A percentile compares a stretch with the other conserved stretches of the same genome.
Evolutionary conservation across 2,329 filamentous ascomycete genomes (phyloP).

Genomic region (Dendryphion nanum): DNA sequence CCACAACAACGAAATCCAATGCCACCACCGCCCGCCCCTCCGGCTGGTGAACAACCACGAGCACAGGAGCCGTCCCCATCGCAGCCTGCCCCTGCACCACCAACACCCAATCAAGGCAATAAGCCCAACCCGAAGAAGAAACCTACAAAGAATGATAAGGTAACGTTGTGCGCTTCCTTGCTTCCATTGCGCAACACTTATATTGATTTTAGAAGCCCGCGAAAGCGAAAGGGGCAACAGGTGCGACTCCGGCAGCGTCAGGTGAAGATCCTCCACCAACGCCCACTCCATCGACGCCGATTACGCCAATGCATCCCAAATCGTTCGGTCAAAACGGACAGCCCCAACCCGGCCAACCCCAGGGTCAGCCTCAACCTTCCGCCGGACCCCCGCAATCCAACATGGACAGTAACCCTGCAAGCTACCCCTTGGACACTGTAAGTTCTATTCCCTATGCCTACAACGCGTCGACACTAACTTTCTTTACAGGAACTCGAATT

Average conservation of each 20-base stretch:
- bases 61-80: constrained; percentile 50
- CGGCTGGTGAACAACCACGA: constrained; percentile 40
- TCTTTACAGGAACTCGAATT: constrained; percentile 26
- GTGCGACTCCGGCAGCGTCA: constrained; percentile 42
- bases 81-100: constrained; percentile 57
- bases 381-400: constrained; percentile 26
- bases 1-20: constrained; percentile 64
- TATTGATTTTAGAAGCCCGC: constrained; percentile 40
- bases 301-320: constrained; percentile 45
- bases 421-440: constrained; percentile 31
- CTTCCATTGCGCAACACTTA: constrained; percentile 27
- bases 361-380: constrained; percentile 33
- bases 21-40: constrained; percentile 49
- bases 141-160: constrained; percentile 67
- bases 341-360: constrained; percentile 18
- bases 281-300: constrained; percentile 49
- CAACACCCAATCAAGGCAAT: constrained; percentile 70
- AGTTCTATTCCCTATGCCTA: constrained; percentile 18
- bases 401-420: constrained; percentile 35
- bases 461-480: constrained; percentile 29
- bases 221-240: constrained; percentile 42
- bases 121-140: constrained; percentile 80
- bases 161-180: constrained; percentile 44
- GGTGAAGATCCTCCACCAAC: constrained; percentile 48
- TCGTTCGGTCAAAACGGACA: constrained; percentile 39